Conservation (phyloP, 768 basidiomycete species). For the Lactifluus echinatus region DNA sequence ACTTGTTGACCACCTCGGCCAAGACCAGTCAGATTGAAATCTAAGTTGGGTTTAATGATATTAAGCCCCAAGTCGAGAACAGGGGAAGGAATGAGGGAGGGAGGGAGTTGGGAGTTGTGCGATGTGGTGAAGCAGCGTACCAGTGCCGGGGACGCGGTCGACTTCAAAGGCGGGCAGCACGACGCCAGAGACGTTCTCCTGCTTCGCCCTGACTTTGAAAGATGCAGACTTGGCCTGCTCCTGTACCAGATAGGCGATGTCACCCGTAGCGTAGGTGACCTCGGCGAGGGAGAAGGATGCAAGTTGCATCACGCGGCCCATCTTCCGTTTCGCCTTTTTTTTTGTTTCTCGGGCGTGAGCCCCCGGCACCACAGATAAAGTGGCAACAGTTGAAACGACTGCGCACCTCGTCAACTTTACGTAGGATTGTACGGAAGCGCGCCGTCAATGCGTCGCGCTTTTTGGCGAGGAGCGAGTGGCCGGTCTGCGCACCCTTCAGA, state of each 20-base stretch:
- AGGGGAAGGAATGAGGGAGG: background rate
- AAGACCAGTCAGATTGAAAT: constrained; percentile 95
- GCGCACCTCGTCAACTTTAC: constrained; percentile 92
- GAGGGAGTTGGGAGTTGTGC: no score
- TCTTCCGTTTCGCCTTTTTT: constrained; percentile 89
- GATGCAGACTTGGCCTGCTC: constrained; percentile 88
- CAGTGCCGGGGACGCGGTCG: constrained; percentile 77
- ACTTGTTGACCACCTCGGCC: constrained; percentile 97
- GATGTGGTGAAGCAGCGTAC: constrained; percentile 32
- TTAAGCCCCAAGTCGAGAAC: background rate
- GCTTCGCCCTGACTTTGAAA: constrained; percentile 89
- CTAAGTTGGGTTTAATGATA: constrained; percentile 33
- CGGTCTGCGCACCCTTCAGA: constrained; percentile 88
- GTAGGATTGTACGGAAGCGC: constrained; percentile 87
- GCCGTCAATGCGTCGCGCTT: constrained; percentile 96
- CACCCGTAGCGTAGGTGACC: constrained; percentile 95
- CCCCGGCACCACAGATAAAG: no score
- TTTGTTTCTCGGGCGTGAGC: no score
- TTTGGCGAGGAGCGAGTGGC: constrained; percentile 92
- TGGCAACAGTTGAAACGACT: background rate
- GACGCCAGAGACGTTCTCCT: constrained; percentile 98
- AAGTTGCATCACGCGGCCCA: constrained; percentile 98
- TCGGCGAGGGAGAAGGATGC: constrained; percentile 99
- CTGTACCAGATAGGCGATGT: constrained; percentile 96
- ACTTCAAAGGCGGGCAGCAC: constrained; percentile 93